These are phyloP conservation scores for Suillus paluster DNA, from an alignment of 768 basidiomycete genomes.

Conservation along the genomic window DNA sequence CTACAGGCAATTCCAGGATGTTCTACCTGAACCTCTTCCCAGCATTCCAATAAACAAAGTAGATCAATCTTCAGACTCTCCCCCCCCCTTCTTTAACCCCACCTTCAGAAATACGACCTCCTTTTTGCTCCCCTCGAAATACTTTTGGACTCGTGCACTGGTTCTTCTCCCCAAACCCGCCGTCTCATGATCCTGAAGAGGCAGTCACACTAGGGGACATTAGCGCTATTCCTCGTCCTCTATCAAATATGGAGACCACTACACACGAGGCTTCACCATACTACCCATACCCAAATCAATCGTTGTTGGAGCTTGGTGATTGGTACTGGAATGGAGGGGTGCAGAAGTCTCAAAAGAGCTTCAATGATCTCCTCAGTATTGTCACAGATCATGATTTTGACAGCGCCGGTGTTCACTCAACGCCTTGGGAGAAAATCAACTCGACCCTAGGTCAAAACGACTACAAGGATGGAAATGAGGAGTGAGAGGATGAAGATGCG, in stretches of 20 bases:
- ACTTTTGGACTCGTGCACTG: too few species aligned
- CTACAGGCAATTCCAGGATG: too few species aligned
- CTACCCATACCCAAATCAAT: conserved; percentile 20
- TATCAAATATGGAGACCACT: not conserved
- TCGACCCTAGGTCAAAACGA: conserved; percentile 1
- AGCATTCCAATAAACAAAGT: too few species aligned
- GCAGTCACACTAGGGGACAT: too few species aligned
- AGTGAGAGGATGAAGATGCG: conserved; percentile 11
- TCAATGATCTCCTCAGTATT: conserved; percentile 16
- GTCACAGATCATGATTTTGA: conserved; percentile 8
- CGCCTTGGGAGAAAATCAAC: conserved; percentile 5
- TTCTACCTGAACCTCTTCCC: too few species aligned
- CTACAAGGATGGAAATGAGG: not conserved
- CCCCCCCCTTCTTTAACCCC: too few species aligned
- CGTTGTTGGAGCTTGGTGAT: conserved; percentile 19
- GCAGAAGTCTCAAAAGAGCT: conserved; percentile 9
- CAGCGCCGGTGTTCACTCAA: conserved; percentile 6
- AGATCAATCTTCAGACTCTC: too few species aligned
- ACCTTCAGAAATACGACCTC: too few species aligned
- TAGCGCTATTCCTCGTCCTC: not conserved
- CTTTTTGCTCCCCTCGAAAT: too few species aligned
- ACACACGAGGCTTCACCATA: not conserved
- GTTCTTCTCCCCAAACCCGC: too few species aligned
- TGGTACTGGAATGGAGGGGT: conserved; percentile 23
- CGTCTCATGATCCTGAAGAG: too few species aligned